These are phyloP conservation scores for Phyllostachys edulis DNA, from an alignment of 176 grass and related monocot species.

Conservation along the genomic window DNA sequence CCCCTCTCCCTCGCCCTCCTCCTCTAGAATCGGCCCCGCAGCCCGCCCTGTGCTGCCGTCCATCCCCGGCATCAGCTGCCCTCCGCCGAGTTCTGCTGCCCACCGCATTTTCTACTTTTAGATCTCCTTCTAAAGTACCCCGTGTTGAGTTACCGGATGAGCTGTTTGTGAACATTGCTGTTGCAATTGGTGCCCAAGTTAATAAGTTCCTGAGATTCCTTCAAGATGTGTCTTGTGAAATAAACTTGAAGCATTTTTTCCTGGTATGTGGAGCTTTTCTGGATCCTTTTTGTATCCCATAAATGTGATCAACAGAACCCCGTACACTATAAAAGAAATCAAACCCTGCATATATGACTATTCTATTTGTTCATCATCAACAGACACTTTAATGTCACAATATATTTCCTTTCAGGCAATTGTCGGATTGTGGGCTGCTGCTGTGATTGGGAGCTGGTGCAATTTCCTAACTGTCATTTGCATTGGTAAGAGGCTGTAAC, in stretches of 20 bases:
- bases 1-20: too few species aligned
- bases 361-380: neutral
- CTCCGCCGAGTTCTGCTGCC: too few species aligned
- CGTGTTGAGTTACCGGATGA: conserved; percentile 67
- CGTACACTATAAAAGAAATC: neutral
- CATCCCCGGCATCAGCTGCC: too few species aligned
- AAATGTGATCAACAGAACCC: neutral
- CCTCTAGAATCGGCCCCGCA: too few species aligned
- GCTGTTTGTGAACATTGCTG: conserved; percentile 65
- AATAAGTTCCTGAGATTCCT: conserved; percentile 70
- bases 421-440: conserved; percentile 60
- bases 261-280: conserved; percentile 48
- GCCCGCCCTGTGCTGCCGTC: too few species aligned
- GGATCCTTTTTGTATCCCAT: neutral
- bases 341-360: neutral
- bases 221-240: conserved; percentile 82
- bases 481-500: conserved; percentile 53
- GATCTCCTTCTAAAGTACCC: conserved; percentile 60
- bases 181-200: conserved; percentile 51
- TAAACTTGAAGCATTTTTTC: conserved; percentile 72
- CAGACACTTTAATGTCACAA: neutral
- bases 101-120: neutral
- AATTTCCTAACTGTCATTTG: conserved; percentile 90
- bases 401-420: conserved; percentile 51
- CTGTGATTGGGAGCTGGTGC: conserved; percentile 81